Base-by-base conservation (phyloP, 441 rosid species). In the Croton setiger region DNA sequence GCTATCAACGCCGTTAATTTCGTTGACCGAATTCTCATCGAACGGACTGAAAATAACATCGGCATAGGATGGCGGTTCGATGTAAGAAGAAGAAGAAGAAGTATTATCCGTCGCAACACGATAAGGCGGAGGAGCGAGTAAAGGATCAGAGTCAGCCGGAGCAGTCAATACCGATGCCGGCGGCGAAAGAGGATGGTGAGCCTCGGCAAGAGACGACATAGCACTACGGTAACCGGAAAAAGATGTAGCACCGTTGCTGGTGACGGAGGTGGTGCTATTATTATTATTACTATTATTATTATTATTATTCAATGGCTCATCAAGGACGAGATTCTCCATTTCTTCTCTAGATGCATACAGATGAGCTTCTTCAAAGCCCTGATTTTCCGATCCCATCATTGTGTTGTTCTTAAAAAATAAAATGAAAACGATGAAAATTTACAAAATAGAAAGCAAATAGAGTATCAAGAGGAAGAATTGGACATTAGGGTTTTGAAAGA, bases 371-470 rank as follows among this genome's bases (percentile, higher is more conserved):
- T 81, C 81, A 64, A 75, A 77, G 33, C 82, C 84, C 53, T 78
- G 86, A 68, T 80, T 85, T 70, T 89, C 91, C 51, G 88, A 88
- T 62, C 89, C 96, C 97, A 91, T 93, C 98, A 93, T 93, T 72
- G 68, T 18, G 8, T 89, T 72, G 55, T 7, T 18, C 4, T 63
- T 56, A 7, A 41, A n/a, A n/a, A n/a, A n/a, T n/a, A n/a, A n/a
- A 41, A 14, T 10, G 1, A 27, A 27, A 27, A 27, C 31, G 31
- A 27, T 6, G 10, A 17, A 8, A 18, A 52, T 52, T 18, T 11
- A 10, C 20, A 11, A 44, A 33, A 27, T 5, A 27, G 31, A 27
- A 27, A 3, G 13, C 12, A 23, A 31, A 49, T 47, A 63, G 0
- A 63, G 7, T 20, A 8, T 3, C 13, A 60, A 20, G 49, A 43